These are phyloP conservation scores for Eucalyptus polybractea DNA, from an alignment of 345 rosid genomes.

Conservation along the genomic window DNA sequence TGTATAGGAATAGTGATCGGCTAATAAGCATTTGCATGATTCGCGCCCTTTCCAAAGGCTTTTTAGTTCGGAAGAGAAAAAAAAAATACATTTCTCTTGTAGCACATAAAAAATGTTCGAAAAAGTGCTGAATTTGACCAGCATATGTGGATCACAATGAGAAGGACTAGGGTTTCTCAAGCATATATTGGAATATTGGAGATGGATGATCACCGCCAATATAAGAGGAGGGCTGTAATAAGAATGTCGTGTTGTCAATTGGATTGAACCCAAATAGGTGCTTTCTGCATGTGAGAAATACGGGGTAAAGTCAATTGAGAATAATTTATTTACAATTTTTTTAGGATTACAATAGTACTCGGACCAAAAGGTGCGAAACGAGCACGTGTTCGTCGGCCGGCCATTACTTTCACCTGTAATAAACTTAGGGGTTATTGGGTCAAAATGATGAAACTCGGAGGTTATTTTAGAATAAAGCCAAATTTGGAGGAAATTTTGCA, in stretches of 20 bases:
- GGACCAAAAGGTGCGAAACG: not conserved
- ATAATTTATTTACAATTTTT: not conserved
- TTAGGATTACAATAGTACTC: not conserved
- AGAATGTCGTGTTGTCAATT: no score
- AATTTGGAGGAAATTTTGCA: not conserved
- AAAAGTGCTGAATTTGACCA: not conserved
- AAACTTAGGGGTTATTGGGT: not conserved
- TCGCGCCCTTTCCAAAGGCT: accelerated
- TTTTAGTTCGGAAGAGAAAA: not conserved
- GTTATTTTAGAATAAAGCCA: not conserved
- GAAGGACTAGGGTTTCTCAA: not conserved
- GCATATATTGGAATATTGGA: not conserved
- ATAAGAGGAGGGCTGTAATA: not conserved
- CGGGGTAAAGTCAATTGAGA: not conserved
- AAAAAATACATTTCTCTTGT: not conserved
- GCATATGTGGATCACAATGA: not conserved
- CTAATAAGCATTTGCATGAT: not conserved
- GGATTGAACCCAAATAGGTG: not conserved
- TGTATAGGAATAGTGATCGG: accelerated
- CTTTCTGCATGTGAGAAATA: accelerated
- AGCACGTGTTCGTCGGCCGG: not conserved
- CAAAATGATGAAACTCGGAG: not conserved
- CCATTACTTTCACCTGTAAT: not conserved
- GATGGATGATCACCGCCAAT: not conserved
- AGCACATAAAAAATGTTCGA: not conserved